Evolutionary conservation across 176 grass and related monocot species (phyloP), one percentile per base, ranked within the genome.

Genomic region (Pontederia crassipes): DNA sequence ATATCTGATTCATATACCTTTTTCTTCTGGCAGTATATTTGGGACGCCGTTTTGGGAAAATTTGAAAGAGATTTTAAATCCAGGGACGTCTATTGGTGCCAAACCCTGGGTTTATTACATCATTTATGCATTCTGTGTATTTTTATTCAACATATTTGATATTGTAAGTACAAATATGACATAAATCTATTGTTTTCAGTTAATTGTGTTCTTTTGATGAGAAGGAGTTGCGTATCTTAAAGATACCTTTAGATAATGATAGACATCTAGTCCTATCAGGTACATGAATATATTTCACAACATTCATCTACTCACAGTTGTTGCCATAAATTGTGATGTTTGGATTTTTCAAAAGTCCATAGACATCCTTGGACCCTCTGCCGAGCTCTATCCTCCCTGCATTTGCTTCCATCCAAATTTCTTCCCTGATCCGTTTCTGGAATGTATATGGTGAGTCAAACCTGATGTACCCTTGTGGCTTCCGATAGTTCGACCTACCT

Each of bases 111-210:
- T 85, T 64, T 97, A 97, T 72, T 97, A 97, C 64, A 66, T 69
- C 32, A 85, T 78, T 24, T 97, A 97, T 77, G 81, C 83, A 15
- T 82, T 97, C 76, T 78, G 80, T 3, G 83, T 97, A 67, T 97
- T 91, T 58, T 24, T 91, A 50, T 91, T 97, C 85, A 97, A 97
- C 52, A 91, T 91, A 80, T 97, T 91, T 87, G 92, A 97, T 76
- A 97, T 97, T 85, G 92, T 97, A 85, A 97, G 92, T 80, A 61
- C 32, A 4, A 7, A 40, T 40, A 40, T 40, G 32, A 40, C 59
- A 0, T 71, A 70, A 73, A 28, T 69, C 18, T 9, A 4, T 17
- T 14, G 35, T 63, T 47, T 63, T 17, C 1, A 4, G 14, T 63
- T 8, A 16, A 57, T 74, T 16, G 71, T 54, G 15, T 50, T 69